A percentile compares a stretch with the other conserved stretches of the same genome.
phyloP scores from a whole-genome alignment of 1,284 basidiomycete genomes.

The Sparassis latifolia region DNA sequence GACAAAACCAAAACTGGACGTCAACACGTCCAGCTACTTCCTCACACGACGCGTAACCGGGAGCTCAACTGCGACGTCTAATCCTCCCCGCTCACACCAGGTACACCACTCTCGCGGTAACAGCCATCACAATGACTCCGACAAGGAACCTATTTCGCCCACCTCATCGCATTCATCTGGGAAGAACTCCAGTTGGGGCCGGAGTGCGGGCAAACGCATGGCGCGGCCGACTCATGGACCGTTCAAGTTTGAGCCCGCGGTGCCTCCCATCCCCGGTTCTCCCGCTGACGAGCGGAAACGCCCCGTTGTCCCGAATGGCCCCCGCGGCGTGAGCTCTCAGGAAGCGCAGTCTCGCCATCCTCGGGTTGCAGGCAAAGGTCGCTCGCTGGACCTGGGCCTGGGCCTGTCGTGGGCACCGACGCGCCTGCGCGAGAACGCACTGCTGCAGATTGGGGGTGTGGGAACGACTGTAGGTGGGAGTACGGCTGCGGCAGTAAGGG shows the following conservation, averaged over 20 bases:
- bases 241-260: constrained; percentile 37
- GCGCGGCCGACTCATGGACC: constrained; percentile 25
- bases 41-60: constrained; percentile 10
- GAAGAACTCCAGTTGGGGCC: constrained; percentile 21
- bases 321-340: constrained; percentile 25
- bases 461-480: constrained; percentile 6
- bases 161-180: constrained; percentile 21
- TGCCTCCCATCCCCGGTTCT: constrained; percentile 32
- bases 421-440: constrained; percentile 53
- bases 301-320: constrained; percentile 2
- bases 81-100: constrained; percentile 2
- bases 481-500: constrained; percentile 15
- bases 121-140: constrained; percentile 5
- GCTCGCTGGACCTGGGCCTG: constrained; percentile 61
- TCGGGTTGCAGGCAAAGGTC: constrained; percentile 45
- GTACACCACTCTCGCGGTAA: constrained; percentile 1
- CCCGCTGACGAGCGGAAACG: constrained; percentile 24
- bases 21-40: constrained; percentile 12
- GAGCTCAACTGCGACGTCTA: constrained; percentile 9
- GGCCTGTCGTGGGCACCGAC: constrained; percentile 61
- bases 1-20: constrained; percentile 10
- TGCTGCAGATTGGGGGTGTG: constrained; percentile 33
- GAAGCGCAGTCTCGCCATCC: constrained; percentile 23
- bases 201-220: constrained; percentile 20
- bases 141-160: constrained; percentile 19